A percentile compares a stretch with the other conserved stretches of the same genome.
These are phyloP conservation scores for Mrakia hoshinonis DNA, from an alignment of 768 basidiomycete genomes.

Conservation along the genomic window DNA sequence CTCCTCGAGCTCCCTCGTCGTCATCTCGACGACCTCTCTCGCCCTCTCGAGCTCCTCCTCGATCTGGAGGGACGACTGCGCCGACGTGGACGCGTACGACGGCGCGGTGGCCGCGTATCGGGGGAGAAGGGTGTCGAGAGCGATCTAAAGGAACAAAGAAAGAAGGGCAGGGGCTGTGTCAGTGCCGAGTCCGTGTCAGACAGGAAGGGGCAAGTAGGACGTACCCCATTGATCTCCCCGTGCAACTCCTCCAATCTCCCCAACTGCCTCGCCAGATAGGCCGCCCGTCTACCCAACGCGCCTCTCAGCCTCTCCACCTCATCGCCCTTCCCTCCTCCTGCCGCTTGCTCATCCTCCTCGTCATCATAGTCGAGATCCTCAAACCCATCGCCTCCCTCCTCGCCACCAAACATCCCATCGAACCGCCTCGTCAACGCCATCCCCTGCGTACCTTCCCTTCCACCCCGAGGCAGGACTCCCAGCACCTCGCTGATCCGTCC, in stretches of 20 bases:
- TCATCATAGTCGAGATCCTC: slow-evolving; percentile 80
- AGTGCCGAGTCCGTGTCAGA: slow-evolving; percentile 69
- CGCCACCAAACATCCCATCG: slow-evolving; percentile 21
- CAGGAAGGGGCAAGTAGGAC: slow-evolving; percentile 53
- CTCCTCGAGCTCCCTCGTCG: slow-evolving; percentile 50
- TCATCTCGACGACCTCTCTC: slow-evolving; percentile 60
- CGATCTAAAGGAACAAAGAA: slow-evolving; percentile 29
- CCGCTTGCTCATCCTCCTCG: slow-evolving; percentile 50
- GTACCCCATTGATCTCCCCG: slow-evolving; percentile 76
- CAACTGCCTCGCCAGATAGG: slow-evolving; percentile 73
- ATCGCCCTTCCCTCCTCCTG: slow-evolving; percentile 47
- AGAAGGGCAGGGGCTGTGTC: slow-evolving; percentile 12
- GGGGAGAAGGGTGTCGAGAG: slow-evolving; percentile 47
- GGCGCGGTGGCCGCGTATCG: neutral
- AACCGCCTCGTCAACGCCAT: slow-evolving; percentile 7
- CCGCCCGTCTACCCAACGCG: slow-evolving; percentile 76
- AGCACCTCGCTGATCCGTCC: slow-evolving; percentile 82
- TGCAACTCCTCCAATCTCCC: slow-evolving; percentile 82
- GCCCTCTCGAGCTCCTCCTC: slow-evolving; percentile 43
- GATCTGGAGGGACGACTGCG: slow-evolving; percentile 35
- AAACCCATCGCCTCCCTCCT: slow-evolving; percentile 82
- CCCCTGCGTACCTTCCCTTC: slow-evolving; percentile 41
- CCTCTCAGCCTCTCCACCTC: slow-evolving; percentile 75
- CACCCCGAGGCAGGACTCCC: slow-evolving; percentile 72
- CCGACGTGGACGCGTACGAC: neutral